Evolutionary conservation across 202 grass and related monocot genomes (phyloP).

Genomic region (Eragrostis tef): DNA sequence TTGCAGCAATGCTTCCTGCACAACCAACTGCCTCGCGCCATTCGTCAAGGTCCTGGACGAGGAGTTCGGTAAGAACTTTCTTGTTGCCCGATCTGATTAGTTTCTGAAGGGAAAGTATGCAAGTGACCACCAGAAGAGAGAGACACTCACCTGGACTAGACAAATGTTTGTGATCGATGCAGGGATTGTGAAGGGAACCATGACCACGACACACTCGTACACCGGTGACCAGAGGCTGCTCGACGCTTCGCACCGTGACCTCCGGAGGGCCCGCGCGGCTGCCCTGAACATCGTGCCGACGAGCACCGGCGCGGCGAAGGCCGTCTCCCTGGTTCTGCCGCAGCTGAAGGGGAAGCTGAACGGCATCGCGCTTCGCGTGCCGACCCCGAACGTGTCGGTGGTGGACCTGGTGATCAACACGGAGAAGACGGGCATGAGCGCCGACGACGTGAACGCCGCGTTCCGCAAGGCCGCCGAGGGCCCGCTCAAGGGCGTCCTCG

Average conservation of each 20-base stretch:
- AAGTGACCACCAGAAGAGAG: neutral
- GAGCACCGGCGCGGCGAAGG: constrained; percentile 94
- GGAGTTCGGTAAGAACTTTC: constrained; percentile 69
- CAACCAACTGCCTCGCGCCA: constrained; percentile 94
- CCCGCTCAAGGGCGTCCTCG: constrained; percentile 72
- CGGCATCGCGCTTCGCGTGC: constrained; percentile 95
- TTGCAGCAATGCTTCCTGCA: constrained; percentile 96
- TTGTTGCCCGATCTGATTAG: neutral
- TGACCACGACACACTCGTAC: constrained; percentile 98
- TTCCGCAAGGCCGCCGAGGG: constrained; percentile 79
- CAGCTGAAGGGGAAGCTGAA: constrained; percentile 98
- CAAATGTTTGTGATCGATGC: neutral
- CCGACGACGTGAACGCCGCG: constrained; percentile 86
- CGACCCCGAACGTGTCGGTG: constrained; percentile 97
- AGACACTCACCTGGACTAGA: neutral
- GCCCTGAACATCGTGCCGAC: constrained; percentile 99
- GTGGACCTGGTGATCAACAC: constrained; percentile 96
- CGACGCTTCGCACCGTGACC: constrained; percentile 93
- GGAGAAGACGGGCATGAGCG: constrained; percentile 76
- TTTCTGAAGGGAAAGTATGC: neutral
- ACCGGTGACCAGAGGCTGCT: constrained; percentile 96
- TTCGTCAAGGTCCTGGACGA: constrained; percentile 94
- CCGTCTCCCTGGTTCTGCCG: constrained; percentile 87
- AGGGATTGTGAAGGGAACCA: constrained; percentile 97
- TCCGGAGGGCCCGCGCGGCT: constrained; percentile 74